Conservation (phyloP, 2,329 filamentous ascomycete genomes). For the Apiospora marii region DNA sequence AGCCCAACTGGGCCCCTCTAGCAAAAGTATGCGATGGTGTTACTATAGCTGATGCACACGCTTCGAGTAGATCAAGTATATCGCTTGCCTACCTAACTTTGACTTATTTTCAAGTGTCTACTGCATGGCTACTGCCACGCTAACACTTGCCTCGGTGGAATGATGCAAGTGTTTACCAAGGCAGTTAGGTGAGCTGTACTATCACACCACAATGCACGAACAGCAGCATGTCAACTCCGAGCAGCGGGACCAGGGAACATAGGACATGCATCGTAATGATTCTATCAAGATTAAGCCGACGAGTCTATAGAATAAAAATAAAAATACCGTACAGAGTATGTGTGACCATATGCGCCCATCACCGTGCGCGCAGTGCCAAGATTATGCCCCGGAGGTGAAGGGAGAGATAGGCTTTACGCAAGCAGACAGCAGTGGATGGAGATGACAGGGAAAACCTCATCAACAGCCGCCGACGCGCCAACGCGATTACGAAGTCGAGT, state of each 20-base stretch:
- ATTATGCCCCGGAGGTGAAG: constrained; percentile 1
- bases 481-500: neutral
- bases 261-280: neutral
- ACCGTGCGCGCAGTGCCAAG: constrained; percentile 2
- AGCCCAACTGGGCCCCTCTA: neutral
- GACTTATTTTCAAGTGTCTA: neutral
- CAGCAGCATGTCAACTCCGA: neutral
- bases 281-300: neutral
- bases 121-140: neutral
- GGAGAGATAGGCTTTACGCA: constrained; percentile 10
- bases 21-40: neutral
- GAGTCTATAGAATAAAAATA: neutral
- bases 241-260: neutral
- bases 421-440: neutral
- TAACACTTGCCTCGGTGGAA: neutral
- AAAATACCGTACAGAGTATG: neutral
- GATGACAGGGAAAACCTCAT: neutral
- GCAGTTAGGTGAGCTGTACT: neutral
- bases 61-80: neutral
- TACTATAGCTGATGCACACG: no score
- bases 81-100: neutral
- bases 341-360: constrained; percentile 6
- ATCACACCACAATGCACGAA: neutral
- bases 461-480: neutral
- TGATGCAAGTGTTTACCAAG: neutral